These are phyloP conservation scores for Sporothrix protearum DNA, from an alignment of 2,329 filamentous ascomycete genomes.

Conservation along the genomic window DNA sequence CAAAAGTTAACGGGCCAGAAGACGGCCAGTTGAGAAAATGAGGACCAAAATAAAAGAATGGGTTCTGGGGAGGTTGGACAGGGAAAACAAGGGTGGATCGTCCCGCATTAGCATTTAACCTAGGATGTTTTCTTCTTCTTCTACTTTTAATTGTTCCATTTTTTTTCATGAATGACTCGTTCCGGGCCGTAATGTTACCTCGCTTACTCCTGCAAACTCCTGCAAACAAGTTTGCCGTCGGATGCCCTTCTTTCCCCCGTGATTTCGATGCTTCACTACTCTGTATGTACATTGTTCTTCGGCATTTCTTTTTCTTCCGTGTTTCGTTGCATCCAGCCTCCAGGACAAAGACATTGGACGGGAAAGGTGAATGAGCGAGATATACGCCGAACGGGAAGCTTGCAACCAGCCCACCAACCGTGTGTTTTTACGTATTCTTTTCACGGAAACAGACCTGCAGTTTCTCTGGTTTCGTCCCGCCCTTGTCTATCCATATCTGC, in stretches of 20 bases:
- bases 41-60: background rate
- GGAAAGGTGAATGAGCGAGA: constrained; percentile 13
- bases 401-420: background rate
- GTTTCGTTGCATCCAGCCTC: background rate
- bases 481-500: constrained; percentile 1
- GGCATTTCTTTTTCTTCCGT: no score
- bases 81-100: background rate
- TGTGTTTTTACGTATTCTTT: background rate
- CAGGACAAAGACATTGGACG: background rate
- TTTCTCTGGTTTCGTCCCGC: background rate
- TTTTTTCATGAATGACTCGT: background rate
- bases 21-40: background rate
- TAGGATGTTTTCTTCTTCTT: constrained; percentile 12
- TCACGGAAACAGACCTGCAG: background rate
- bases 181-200: background rate
- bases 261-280: background rate
- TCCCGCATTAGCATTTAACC: constrained; percentile 17
- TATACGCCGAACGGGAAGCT: constrained; percentile 2
- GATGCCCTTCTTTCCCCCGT: background rate
- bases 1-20: constrained; percentile 8
- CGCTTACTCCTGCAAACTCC: background rate
- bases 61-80: constrained; percentile 2
- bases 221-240: background rate
- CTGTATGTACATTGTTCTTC: background rate
- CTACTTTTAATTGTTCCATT: constrained; percentile 11